A percentile compares a stretch with the other conserved stretches of the same genome.
Conservation (phyloP, 768 basidiomycete genomes). For the Russula brevipes region DNA sequence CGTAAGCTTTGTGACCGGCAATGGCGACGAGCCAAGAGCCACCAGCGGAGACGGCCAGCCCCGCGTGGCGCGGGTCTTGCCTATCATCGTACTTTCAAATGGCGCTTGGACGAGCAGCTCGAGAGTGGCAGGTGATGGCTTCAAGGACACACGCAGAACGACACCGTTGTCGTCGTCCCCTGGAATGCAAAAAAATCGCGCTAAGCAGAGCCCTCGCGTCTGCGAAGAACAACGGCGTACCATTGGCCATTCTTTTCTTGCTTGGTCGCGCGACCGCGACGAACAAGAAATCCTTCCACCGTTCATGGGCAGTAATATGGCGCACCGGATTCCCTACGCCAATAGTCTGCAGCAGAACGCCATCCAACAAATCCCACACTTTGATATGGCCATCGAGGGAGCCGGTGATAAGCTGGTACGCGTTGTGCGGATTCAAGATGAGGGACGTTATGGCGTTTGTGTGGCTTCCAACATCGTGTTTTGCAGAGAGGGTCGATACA, state of each 20-base stretch:
- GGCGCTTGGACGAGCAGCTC: conserved; percentile 40
- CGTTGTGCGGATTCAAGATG: conserved; percentile 76
- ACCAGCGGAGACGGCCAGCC: conserved; percentile 67
- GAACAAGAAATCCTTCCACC: conserved; percentile 64
- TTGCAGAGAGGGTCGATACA: conserved; percentile 73
- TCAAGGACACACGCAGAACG: conserved; percentile 61
- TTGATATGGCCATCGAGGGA: conserved; percentile 79
- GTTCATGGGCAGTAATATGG: conserved; percentile 64
- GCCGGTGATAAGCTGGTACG: conserved; percentile 83
- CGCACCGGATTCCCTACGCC: conserved; percentile 64
- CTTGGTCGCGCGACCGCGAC: conserved; percentile 53
- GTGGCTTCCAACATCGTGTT: conserved; percentile 36
- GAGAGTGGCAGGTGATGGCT: conserved; percentile 40
- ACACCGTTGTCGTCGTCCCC: conserved; percentile 40
- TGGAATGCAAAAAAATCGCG: not conserved
- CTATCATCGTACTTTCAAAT: conserved; percentile 50
- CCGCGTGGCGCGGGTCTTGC: conserved; percentile 62
- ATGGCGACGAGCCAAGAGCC: conserved; percentile 75
- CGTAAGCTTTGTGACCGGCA: conserved; percentile 72
- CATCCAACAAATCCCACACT: conserved; percentile 94
- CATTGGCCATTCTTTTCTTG: conserved; percentile 39
- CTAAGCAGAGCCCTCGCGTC: not conserved
- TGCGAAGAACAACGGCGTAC: conserved; percentile 25
- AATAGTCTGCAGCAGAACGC: conserved; percentile 68
- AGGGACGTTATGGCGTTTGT: conserved; percentile 64